These are phyloP conservation scores for Chaetomium tenue DNA, from an alignment of 495 filamentous ascomycete species.

Conservation along the genomic window DNA sequence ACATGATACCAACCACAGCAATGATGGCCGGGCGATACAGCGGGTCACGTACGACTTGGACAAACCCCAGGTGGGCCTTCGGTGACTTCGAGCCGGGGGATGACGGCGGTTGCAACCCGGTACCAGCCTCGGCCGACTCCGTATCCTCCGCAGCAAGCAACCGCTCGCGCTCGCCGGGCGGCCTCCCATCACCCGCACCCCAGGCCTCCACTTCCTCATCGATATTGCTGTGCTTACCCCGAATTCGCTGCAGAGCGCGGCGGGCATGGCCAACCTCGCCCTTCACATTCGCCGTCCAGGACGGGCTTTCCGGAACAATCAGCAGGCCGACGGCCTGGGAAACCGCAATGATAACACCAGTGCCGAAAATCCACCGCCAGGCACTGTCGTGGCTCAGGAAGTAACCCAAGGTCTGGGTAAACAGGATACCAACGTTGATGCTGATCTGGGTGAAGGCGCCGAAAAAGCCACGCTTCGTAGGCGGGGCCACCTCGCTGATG, in stretches of 20 bases:
- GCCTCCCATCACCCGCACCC: slow-evolving; percentile 44
- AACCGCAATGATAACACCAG: slow-evolving; percentile 66
- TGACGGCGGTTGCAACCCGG: slow-evolving; percentile 39
- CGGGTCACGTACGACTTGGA: slow-evolving; percentile 61
- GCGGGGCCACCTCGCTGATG: slow-evolving; percentile 86
- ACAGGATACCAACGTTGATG: slow-evolving; percentile 89
- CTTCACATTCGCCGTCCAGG: slow-evolving; percentile 70
- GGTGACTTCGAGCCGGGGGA: slow-evolving; percentile 34
- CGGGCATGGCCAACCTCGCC: slow-evolving; percentile 60
- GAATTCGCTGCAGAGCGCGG: slow-evolving; percentile 66
- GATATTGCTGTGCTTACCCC: slow-evolving; percentile 66
- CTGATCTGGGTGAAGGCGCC: slow-evolving; percentile 90
- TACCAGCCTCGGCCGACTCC: slow-evolving; percentile 40
- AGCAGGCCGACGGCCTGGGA: slow-evolving; percentile 65
- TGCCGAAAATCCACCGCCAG: slow-evolving; percentile 80
- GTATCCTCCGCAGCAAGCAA: slow-evolving; percentile 40
- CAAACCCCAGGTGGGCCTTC: slow-evolving; percentile 59
- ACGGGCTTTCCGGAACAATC: slow-evolving; percentile 78
- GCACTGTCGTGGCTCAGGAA: slow-evolving; percentile 74
- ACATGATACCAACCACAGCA: slow-evolving; percentile 86
- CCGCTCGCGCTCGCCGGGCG: slow-evolving; percentile 47
- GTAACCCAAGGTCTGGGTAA: slow-evolving; percentile 78
- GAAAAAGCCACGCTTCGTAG: slow-evolving; percentile 74
- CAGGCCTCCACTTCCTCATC: slow-evolving; percentile 69
- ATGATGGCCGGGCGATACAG: slow-evolving; percentile 72